Conservation (phyloP, 2,329 filamentous ascomycete species). For the Myriosclerotinia duriaeana region DNA sequence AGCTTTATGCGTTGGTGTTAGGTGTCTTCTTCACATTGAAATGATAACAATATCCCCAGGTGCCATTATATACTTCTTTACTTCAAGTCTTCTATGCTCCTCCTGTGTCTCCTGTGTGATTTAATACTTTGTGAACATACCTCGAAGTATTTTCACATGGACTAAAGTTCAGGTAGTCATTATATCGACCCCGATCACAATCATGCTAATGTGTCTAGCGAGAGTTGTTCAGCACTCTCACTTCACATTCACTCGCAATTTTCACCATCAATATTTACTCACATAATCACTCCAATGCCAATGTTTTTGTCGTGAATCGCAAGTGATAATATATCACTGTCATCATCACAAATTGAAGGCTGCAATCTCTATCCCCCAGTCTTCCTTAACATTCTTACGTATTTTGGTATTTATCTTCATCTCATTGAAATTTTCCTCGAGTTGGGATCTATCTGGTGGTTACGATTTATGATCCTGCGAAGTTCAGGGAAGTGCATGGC, state of each 20-base stretch:
- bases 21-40: not conserved
- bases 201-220: not conserved
- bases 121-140: not conserved
- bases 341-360: no score
- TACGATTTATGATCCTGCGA: no score
- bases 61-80: not conserved
- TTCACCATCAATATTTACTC: not conserved
- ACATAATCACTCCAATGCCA: not conserved
- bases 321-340: no score
- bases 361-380: no score
- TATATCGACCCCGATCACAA: not conserved
- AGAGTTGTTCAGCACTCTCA: not conserved
- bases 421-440: no score
- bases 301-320: no score
- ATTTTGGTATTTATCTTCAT: no score
- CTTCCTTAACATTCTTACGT: no score
- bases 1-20: not conserved
- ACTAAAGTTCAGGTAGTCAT: not conserved
- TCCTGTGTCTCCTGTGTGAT: not conserved
- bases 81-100: not conserved
- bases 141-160: no score
- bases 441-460: no score
- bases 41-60: not conserved
- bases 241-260: not conserved
- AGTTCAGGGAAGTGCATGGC: no score